A percentile compares a stretch with the other conserved stretches of the same genome.
Evolutionary conservation across 75 land plant species (phyloP).

Genomic region (Cunninghamia lanceolata): DNA sequence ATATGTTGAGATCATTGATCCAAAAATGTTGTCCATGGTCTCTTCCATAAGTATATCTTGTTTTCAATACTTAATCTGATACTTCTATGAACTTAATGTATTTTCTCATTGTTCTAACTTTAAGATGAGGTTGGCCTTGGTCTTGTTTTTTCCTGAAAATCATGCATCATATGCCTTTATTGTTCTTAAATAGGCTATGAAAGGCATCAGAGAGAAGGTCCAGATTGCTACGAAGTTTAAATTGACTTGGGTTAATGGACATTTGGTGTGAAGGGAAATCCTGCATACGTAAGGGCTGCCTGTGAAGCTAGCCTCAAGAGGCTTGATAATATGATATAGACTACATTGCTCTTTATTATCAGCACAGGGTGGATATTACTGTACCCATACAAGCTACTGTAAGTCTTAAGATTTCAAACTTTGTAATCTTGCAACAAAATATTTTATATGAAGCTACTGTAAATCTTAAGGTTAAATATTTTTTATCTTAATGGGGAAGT

Average conservation of each 20-base stretch:
- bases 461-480: too few species aligned
- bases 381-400: constrained; percentile 64
- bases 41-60: neutral
- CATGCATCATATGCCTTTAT: neutral
- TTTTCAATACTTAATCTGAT: neutral
- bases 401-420: constrained; percentile 2
- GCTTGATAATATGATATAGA: constrained; percentile 49
- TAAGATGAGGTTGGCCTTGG: neutral
- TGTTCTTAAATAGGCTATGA: constrained; percentile 40
- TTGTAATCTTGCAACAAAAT: neutral
- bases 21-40: too few species aligned
- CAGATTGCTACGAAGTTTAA: constrained; percentile 59
- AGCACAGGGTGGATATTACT: constrained; percentile 45
- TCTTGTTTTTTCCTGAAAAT: neutral
- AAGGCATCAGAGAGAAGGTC: constrained; percentile 38
- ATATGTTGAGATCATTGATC: too few species aligned
- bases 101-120: neutral
- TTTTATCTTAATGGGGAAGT: too few species aligned
- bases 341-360: constrained; percentile 58
- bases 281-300: constrained; percentile 39
- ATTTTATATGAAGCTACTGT: too few species aligned
- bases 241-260: neutral
- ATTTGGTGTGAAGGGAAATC: constrained; percentile 22
- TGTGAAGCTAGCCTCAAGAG: constrained; percentile 49
- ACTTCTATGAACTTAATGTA: neutral